phyloP scores from a whole-genome alignment of 176 grass and related monocot species.

The Panicum miliaceum region DNA sequence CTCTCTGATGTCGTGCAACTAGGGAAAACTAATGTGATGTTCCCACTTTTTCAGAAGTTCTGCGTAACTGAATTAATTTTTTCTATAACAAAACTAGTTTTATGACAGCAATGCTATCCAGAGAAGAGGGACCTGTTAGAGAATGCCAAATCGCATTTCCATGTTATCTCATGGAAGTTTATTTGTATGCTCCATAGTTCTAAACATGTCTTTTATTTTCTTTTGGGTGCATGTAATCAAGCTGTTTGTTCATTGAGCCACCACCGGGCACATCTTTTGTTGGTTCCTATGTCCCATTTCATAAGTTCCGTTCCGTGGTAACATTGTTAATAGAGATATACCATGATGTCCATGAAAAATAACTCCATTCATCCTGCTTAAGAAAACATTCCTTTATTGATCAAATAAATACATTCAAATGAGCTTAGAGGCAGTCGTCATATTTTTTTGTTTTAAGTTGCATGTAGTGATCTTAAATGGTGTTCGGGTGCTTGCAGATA shows the following conservation, averaged over 20 bases:
- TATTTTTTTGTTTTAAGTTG: not conserved
- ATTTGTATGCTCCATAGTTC: slow-evolving; percentile 21
- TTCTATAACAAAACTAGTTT: not conserved
- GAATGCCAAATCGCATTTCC: not conserved
- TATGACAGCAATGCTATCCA: not conserved
- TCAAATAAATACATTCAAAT: not conserved
- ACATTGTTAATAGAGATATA: not conserved
- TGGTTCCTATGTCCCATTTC: slow-evolving; percentile 24
- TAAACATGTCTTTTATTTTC: slow-evolving; percentile 1
- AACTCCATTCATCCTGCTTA: not conserved
- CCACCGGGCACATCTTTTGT: not conserved
- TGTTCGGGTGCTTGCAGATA: not conserved
- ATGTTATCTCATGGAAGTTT: slow-evolving; percentile 4
- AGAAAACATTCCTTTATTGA: not conserved
- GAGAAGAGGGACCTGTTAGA: slow-evolving; percentile 16
- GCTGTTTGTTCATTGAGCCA: slow-evolving; percentile 29
- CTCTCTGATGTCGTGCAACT: not conserved
- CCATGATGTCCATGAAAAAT: not conserved
- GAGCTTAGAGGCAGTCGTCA: slow-evolving; percentile 1
- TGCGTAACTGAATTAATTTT: not conserved
- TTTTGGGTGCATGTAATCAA: slow-evolving; percentile 20
- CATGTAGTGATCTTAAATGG: not conserved
- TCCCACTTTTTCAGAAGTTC: not conserved
- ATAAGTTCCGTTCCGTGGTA: not conserved
- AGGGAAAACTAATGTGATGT: not conserved